Percentiles rank a stretch among this genome's conserved stretches.
phyloP scores from a whole-genome alignment of 371 early-diverging fungal genomes.

The Nematocida homosporus region DNA sequence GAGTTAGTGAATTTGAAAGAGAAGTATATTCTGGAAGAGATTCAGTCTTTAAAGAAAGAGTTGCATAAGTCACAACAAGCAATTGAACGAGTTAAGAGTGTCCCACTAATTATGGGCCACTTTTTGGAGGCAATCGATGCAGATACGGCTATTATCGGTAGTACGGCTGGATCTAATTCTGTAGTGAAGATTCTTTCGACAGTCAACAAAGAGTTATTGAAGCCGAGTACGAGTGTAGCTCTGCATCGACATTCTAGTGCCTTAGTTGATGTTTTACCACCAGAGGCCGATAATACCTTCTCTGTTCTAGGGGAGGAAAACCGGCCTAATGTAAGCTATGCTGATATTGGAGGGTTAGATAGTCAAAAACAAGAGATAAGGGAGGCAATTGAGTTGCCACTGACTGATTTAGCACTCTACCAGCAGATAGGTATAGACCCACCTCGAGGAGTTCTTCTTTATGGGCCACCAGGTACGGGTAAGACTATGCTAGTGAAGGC shows the following conservation, averaged over 20 bases:
- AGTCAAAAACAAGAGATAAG: conserved; percentile 88
- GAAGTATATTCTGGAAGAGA: conserved; percentile 94
- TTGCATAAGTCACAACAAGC: conserved; percentile 81
- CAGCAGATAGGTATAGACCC: conserved; percentile 89
- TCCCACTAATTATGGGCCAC: conserved; percentile 96
- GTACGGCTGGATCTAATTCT: conserved; percentile 87
- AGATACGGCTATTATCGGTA: conserved; percentile 90
- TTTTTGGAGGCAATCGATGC: conserved; percentile 96
- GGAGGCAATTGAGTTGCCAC: conserved; percentile 92
- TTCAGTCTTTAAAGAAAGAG: conserved; percentile 89
- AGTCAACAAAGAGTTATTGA: conserved; percentile 91
- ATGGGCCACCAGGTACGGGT: conserved; percentile 97
- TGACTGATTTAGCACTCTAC: conserved; percentile 89
- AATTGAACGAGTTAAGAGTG: conserved; percentile 93
- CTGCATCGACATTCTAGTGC: conserved; percentile 96
- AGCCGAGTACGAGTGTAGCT: conserved; percentile 90
- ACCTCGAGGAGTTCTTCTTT: conserved; percentile 84
- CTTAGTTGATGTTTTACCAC: conserved; percentile 71
- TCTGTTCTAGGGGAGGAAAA: conserved; percentile 66
- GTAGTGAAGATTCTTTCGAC: conserved; percentile 92
- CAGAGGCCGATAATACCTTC: conserved; percentile 69
- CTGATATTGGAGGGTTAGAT: conserved; percentile 95
- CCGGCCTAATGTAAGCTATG: conserved; percentile 76
- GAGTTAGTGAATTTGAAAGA: conserved; percentile 92
- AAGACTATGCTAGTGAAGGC: conserved; percentile 97